Base-by-base conservation (phyloP, 2,329 filamentous ascomycete species). In the Pseudonectria buxi region DNA sequence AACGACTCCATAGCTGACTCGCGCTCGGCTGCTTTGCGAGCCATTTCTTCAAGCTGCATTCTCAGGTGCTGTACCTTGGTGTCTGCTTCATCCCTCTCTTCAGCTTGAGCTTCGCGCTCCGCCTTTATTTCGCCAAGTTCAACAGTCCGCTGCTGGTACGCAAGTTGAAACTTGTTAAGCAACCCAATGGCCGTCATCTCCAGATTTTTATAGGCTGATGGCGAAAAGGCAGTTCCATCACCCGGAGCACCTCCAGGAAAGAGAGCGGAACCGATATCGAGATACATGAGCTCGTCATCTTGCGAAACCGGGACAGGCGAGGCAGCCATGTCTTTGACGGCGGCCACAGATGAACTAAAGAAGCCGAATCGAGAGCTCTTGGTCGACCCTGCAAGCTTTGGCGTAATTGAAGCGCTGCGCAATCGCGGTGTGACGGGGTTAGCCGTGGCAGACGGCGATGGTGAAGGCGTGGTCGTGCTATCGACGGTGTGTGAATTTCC, bases 1-100 rank as follows among this genome's bases (percentile, higher is more conserved):
- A 77, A 54, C 18, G 66, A 57, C 30, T 64, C 61, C 51, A 77
- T 72, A 3, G 61, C 61, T 6, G 57, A 46, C 46, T 81, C 75
- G 42, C 76, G 72, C 46, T 76, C 71, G 3, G 64, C 61, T 1
- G 71, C 70, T 45, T 68, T 67, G 12, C 55, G 58, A 2, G 73
- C 71, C 65, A 82, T 75, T 31, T 69, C 70, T 44, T 81, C 73
- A 1, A 83, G 64, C 53, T 81, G 76, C 46, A 68, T 63, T 53
- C 74, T 76, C 27, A 81, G 63, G 46, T 75, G 68, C 14, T 64
- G 58, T 6, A 69, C 64, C 3, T 74, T 65, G 5, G 67, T 70
- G 35, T 72, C 65, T 13, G 70, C 64, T 50, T 80, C 76, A 32
- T 74, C 73, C 12, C 70, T 57, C 53, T 79, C 74, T 18, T 81